phyloP scores from a whole-genome alignment of 768 basidiomycete species.

The Lactarius pseudohatsudake region DNA sequence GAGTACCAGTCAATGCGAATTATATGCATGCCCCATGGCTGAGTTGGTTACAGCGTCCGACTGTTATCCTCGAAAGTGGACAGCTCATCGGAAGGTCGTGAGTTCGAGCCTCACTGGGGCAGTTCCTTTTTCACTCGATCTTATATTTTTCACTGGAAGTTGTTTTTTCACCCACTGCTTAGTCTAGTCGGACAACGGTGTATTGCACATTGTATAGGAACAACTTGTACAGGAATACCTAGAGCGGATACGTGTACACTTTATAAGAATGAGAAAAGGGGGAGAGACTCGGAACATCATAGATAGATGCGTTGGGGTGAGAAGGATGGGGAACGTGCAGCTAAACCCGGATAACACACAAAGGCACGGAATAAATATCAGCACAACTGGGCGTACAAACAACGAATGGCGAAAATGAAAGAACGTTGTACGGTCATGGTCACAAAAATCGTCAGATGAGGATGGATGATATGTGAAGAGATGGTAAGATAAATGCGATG shows the following conservation, averaged over 20 bases:
- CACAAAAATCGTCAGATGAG: slow-evolving; percentile 23
- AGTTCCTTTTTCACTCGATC: slow-evolving; percentile 31
- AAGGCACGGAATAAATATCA: slow-evolving; percentile 22
- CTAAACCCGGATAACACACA: slow-evolving; percentile 11
- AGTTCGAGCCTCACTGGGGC: slow-evolving; percentile 70
- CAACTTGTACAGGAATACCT: slow-evolving; percentile 26
- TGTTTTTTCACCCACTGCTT: not conserved
- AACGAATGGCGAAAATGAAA: slow-evolving; percentile 13
- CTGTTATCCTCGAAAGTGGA: slow-evolving; percentile 51
- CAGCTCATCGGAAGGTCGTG: slow-evolving; percentile 59
- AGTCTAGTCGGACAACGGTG: slow-evolving; percentile 12
- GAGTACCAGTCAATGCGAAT: rapidly evolving
- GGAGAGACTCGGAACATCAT: slow-evolving; percentile 18
- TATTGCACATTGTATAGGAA: slow-evolving; percentile 26
- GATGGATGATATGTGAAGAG: slow-evolving; percentile 27
- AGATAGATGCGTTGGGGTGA: slow-evolving; percentile 23
- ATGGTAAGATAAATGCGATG: slow-evolving; percentile 28
- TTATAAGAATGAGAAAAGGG: slow-evolving; percentile 18
- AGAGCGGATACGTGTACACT: slow-evolving; percentile 24
- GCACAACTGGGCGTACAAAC: slow-evolving; percentile 14
- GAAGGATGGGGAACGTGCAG: slow-evolving; percentile 15
- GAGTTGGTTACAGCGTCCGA: slow-evolving; percentile 79
- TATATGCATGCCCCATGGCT: slow-evolving; percentile 59
- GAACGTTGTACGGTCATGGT: slow-evolving; percentile 23
- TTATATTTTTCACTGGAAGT: not conserved